Base-by-base conservation (phyloP, 345 rosid genomes). In the Cardiospermum halicacabum region DNA sequence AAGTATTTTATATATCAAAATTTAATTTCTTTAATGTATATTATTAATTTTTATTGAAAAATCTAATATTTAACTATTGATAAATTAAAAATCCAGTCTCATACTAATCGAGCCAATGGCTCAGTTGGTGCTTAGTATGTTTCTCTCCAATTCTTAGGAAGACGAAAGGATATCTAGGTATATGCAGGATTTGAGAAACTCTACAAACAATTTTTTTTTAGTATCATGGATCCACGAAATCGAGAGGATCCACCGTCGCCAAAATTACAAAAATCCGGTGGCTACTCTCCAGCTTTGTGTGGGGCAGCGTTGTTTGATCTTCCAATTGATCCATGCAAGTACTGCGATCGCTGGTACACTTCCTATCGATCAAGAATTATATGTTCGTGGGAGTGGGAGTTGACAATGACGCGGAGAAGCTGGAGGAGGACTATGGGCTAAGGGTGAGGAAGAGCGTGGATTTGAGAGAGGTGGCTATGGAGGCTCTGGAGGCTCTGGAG, bases 261-360 rank as follows among this genome's bases (percentile, higher is more conserved):
- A 69, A 27, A 11, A 54, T 26, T 9, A 11, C 32, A 69, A 77
- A 13, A 65, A 74, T 68, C 85, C 77, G 10, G 34, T 73, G 5
- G 85, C 88, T 30, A 69, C 65, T 21, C 54, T 84, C 58, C 88
- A 78, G 56, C 79, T 84, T 66, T 77, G 80, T 72, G 54, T 75
- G 11, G 75, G 66, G 31, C 57, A 16, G 60, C 30, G 61, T 27
- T 81, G 85, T 66, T 78, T 81, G 18, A 62, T 84, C 56, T 81
- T 71, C 73, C 85, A 84, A 60, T 31, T 81, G 72, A 22, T 70
- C 27, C 70, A 71, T 24, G 65, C 82, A 7, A 30, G 34, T 79
- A 27, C 88, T 85, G 3, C 63, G 6, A 9, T 32, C 74, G 15
- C 77, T 84, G 1, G 11, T 9, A 7, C 73, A 60, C 21, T 84